phyloP scores from a whole-genome alignment of 768 basidiomycete species.

The Suillus weaverae region DNA sequence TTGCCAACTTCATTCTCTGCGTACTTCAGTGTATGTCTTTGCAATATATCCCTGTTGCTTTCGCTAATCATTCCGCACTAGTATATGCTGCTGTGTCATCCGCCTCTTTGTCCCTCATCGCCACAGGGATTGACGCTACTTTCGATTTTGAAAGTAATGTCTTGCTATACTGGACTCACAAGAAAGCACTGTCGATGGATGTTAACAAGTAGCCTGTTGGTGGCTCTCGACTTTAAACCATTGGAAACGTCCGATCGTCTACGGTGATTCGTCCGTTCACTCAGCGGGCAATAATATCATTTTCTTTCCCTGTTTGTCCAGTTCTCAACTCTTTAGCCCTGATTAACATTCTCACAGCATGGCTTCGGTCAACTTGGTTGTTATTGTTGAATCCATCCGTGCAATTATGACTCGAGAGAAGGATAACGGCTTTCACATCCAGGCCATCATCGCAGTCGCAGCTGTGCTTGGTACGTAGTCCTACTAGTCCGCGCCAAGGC shows the following conservation, averaged over 20 bases:
- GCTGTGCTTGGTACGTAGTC: slow-evolving; percentile 66
- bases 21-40: slow-evolving; percentile 58
- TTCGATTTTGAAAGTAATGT: slow-evolving; percentile 85
- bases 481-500: background rate
- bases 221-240: slow-evolving; percentile 86
- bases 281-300: background rate
- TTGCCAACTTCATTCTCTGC: slow-evolving; percentile 71
- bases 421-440: slow-evolving; percentile 65
- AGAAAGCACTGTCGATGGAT: slow-evolving; percentile 70
- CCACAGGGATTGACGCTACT: slow-evolving; percentile 86
- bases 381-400: slow-evolving; percentile 84
- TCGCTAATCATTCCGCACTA: slow-evolving; percentile 25
- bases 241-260: slow-evolving; percentile 87
- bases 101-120: slow-evolving; percentile 80
- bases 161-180: slow-evolving; percentile 78
- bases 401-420: slow-evolving; percentile 64
- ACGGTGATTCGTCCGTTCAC: slow-evolving; percentile 46
- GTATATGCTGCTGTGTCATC: slow-evolving; percentile 93
- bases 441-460: slow-evolving; percentile 80
- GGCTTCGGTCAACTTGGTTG: slow-evolving; percentile 87
- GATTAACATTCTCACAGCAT: slow-evolving; percentile 51
- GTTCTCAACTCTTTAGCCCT: slow-evolving; percentile 1
- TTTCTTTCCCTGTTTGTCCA: slow-evolving; percentile 36
- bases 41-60: slow-evolving; percentile 19
- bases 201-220: slow-evolving; percentile 89